Evolutionary conservation across 208 protist genomes (phyloP).

Genomic region (Acanthamoeba quina): DNA sequence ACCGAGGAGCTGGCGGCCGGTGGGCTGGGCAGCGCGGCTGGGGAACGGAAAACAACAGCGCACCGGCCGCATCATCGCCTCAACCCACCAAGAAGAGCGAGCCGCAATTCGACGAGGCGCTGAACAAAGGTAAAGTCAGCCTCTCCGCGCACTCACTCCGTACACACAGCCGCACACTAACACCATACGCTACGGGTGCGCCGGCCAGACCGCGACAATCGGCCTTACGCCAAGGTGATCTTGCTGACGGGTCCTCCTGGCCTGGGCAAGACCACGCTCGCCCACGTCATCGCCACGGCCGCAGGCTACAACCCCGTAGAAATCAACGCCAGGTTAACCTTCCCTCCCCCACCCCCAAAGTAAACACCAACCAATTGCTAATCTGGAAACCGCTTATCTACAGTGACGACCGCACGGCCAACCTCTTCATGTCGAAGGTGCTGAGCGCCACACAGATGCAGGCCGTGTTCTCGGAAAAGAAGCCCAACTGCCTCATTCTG

Average conservation of each 20-base stretch:
- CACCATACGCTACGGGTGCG: neutral
- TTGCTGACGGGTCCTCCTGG: constrained; percentile 95
- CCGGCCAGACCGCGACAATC: constrained; percentile 1
- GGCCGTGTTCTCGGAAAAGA: constrained; percentile 53
- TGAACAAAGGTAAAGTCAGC: neutral
- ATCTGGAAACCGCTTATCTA: neutral
- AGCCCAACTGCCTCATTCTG: constrained; percentile 66
- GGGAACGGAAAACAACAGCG: neutral
- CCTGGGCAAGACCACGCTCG: constrained; percentile 97
- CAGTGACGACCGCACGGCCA: constrained; percentile 52
- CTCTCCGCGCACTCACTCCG: neutral
- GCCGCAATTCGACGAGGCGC: neutral
- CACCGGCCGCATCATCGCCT: neutral
- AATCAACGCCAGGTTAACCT: constrained; percentile 93
- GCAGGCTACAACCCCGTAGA: constrained; percentile 96
- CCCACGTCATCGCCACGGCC: constrained; percentile 94
- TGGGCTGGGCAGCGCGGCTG: constrained; percentile 19
- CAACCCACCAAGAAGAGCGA: neutral
- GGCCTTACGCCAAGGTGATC: constrained; percentile 76
- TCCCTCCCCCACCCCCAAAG: neutral
- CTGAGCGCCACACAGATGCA: constrained; percentile 62
- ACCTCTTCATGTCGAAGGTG: constrained; percentile 60
- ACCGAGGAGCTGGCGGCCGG: neutral
- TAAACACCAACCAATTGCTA: neutral
- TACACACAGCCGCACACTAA: too few species aligned